These are phyloP conservation scores for Ambrosiella cleistominuta DNA, from an alignment of 2,329 filamentous ascomycete genomes.

Conservation along the genomic window DNA sequence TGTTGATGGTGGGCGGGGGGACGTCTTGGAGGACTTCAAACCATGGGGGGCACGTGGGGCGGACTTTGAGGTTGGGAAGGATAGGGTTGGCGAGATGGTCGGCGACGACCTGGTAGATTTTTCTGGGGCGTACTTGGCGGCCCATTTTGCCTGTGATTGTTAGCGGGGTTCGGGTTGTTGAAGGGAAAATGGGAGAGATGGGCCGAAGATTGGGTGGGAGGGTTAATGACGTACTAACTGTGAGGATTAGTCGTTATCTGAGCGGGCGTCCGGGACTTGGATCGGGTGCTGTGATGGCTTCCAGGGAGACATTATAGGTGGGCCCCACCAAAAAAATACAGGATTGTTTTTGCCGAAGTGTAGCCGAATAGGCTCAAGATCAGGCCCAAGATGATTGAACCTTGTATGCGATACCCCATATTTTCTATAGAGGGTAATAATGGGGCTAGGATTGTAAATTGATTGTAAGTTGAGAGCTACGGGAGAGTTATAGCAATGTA, in stretches of 20 bases:
- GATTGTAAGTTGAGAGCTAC: neutral
- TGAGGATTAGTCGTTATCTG: too few species aligned
- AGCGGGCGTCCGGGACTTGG: too few species aligned
- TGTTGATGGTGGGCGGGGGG: slow-evolving; percentile 40
- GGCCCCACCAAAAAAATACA: neutral
- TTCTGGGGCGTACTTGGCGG: slow-evolving; percentile 28
- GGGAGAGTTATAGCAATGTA: neutral
- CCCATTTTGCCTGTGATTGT: slow-evolving; percentile 20
- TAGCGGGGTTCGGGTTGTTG: neutral
- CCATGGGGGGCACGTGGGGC: slow-evolving; percentile 28
- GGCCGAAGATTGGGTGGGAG: neutral
- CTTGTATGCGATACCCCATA: neutral
- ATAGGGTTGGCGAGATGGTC: slow-evolving; percentile 27
- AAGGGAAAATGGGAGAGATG: neutral
- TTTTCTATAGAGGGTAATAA: neutral
- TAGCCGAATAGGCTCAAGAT: neutral
- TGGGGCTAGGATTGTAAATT: too few species aligned
- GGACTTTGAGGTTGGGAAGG: slow-evolving; percentile 18
- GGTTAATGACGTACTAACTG: neutral
- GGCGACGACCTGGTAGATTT: slow-evolving; percentile 29
- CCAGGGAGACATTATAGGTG: neutral
- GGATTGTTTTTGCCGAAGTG: neutral
- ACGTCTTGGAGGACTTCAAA: slow-evolving; percentile 32
- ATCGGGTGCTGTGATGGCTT: too few species aligned
- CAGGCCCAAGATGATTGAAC: neutral